These are phyloP conservation scores for Clonostachys sp. DNA, from an alignment of 2,329 filamentous ascomycete species.

Conservation along the genomic window DNA sequence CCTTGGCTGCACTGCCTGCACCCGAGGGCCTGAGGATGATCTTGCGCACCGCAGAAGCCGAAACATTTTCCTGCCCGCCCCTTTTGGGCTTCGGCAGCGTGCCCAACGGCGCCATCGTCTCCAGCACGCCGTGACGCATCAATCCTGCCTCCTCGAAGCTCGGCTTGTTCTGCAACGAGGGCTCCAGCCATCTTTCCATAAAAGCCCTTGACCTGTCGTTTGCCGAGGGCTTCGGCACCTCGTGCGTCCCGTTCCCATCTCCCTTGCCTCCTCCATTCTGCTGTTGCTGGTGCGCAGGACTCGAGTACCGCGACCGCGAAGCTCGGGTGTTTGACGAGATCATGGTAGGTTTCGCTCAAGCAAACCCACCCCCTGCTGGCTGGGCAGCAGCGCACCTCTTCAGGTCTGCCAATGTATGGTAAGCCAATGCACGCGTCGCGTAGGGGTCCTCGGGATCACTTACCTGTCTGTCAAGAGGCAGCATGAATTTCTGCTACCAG, in stretches of 20 bases:
- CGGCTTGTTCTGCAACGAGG: conserved; percentile 53
- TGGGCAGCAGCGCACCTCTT: conserved; percentile 19
- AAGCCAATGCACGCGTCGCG: conserved; percentile 5
- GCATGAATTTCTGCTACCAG: conserved; percentile 21
- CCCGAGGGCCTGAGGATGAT: conserved; percentile 39
- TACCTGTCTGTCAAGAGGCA: conserved; percentile 20
- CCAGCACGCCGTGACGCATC: conserved; percentile 69
- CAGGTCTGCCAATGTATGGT: conserved; percentile 12
- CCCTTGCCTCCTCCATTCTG: conserved; percentile 10
- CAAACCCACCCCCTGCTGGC: background rate
- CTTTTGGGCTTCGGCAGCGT: conserved; percentile 58
- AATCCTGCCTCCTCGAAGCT: conserved; percentile 79
- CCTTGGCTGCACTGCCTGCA: conserved; percentile 10
- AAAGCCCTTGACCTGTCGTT: conserved; percentile 38
- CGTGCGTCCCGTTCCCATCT: conserved; percentile 21
- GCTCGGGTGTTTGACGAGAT: conserved; percentile 40
- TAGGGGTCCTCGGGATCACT: background rate
- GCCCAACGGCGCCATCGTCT: conserved; percentile 80
- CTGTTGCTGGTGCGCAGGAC: conserved; percentile 32
- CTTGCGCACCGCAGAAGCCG: conserved; percentile 26
- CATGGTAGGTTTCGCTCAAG: conserved; percentile 10
- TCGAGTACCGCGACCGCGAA: conserved; percentile 53
- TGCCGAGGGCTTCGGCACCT: conserved; percentile 26
- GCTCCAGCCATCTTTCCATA: conserved; percentile 56
- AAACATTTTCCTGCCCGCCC: conserved; percentile 15